Conservation (phyloP, 257 asterid species). For the Jaltomata sinuosa region DNA sequence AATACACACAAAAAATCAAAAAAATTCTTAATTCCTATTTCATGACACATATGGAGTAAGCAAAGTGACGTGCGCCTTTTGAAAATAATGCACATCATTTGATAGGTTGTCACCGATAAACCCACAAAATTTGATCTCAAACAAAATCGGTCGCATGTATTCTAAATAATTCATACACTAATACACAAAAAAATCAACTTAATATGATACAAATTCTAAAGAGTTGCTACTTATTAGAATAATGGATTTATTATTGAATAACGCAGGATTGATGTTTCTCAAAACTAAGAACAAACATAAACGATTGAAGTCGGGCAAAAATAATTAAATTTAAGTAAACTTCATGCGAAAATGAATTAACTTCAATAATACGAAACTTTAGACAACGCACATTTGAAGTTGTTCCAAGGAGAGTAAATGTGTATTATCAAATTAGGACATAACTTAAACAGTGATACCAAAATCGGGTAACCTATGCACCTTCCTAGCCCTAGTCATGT, state of each 20-base stretch:
- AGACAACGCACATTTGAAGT: neutral
- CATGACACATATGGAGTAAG: too few species aligned
- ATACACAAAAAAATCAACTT: too few species aligned
- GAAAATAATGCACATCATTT: too few species aligned
- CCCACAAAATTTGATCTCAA: too few species aligned
- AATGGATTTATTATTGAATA: neutral
- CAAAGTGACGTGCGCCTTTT: too few species aligned
- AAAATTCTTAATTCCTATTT: too few species aligned
- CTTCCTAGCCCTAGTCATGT: neutral
- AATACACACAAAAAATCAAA: too few species aligned
- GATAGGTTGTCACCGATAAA: too few species aligned
- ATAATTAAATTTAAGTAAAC: neutral
- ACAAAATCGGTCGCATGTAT: too few species aligned
- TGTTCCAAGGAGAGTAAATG: neutral
- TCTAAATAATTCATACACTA: too few species aligned
- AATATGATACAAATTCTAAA: neutral
- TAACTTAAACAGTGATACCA: neutral
- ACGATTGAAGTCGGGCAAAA: neutral
- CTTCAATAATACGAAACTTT: neutral
- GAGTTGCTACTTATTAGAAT: neutral
- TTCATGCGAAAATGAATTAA: neutral
- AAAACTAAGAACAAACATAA: neutral
- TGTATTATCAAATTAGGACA: neutral
- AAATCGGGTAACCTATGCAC: too few species aligned
- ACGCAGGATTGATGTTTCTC: neutral